Percentiles rank a stretch among this genome's conserved stretches.
These are phyloP conservation scores for Achaetomium macrosporum DNA, from an alignment of 2,329 filamentous ascomycete genomes.

Conservation along the genomic window DNA sequence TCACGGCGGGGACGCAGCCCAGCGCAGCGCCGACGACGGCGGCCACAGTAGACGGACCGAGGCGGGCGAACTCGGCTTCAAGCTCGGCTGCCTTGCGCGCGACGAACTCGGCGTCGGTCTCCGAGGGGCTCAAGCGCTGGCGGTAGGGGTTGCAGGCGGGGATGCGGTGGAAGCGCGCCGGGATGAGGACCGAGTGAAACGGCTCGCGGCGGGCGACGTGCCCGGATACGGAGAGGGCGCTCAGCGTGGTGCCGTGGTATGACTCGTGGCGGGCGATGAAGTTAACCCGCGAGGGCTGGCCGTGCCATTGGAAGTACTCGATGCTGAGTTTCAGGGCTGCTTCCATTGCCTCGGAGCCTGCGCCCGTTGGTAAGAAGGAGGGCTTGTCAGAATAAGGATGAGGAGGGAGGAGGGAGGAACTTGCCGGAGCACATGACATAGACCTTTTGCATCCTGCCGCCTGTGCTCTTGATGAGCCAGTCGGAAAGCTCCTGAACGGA, in stretches of 20 bases:
- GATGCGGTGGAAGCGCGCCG: slow-evolving; percentile 43
- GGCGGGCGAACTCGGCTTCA: slow-evolving; percentile 52
- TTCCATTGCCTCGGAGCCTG: slow-evolving; percentile 64
- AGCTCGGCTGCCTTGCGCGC: slow-evolving; percentile 54
- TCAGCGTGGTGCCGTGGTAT: slow-evolving; percentile 67
- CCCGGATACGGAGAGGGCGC: slow-evolving; percentile 53
- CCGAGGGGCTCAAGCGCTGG: slow-evolving; percentile 36
- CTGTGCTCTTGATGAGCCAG: slow-evolving; percentile 35
- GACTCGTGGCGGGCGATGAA: slow-evolving; percentile 61
- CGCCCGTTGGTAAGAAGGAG: not conserved
- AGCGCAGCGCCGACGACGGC: slow-evolving; percentile 65
- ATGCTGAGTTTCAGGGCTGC: slow-evolving; percentile 60
- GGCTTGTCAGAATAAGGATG: not conserved
- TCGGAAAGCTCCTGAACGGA: slow-evolving; percentile 44
- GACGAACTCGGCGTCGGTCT: slow-evolving; percentile 52
- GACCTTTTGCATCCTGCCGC: slow-evolving; percentile 33
- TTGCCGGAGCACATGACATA: slow-evolving; percentile 34
- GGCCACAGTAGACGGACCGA: slow-evolving; percentile 58
- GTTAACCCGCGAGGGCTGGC: slow-evolving; percentile 46
- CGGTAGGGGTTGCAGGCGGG: slow-evolving; percentile 61
- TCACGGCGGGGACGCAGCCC: slow-evolving; percentile 60
- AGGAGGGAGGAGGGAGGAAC: not conserved
- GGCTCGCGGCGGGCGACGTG: slow-evolving; percentile 52
- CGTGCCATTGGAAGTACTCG: slow-evolving; percentile 58
- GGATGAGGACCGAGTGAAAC: slow-evolving; percentile 52